Conservation (phyloP, 202 grass and related monocot genomes). For the Zizania palustris region DNA sequence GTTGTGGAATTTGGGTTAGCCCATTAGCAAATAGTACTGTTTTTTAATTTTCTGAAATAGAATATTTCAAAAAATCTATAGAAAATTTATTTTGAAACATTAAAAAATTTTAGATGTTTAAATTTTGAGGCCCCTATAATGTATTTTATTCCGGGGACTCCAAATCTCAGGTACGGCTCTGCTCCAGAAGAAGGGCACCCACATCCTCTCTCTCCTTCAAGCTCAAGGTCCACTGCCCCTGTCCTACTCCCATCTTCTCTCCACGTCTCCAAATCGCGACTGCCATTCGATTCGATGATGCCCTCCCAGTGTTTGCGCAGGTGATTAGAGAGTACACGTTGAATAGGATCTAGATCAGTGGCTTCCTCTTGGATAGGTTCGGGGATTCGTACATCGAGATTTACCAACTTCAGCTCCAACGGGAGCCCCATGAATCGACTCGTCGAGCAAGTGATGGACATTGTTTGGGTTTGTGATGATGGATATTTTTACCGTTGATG, state of each 20-base stretch:
- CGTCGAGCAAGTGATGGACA: conserved; percentile 69
- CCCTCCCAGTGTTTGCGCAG: conserved; percentile 41
- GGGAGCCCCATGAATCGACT: conserved; percentile 96
- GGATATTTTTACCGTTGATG: background rate
- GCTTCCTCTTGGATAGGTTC: conserved; percentile 90
- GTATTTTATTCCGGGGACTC: too few relatives aligned
- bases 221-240: conserved; percentile 64
- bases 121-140: too few relatives aligned
- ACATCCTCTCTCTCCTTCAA: conserved; percentile 98
- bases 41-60: too few relatives aligned
- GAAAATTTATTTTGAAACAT: too few relatives aligned
- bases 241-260: background rate
- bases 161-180: too few relatives aligned
- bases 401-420: conserved; percentile 88
- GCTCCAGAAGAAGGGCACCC: conserved; percentile 98
- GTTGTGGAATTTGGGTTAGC: too few relatives aligned
- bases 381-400: conserved; percentile 78
- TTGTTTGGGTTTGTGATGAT: background rate
- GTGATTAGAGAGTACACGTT: conserved; percentile 80
- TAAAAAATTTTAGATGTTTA: too few relatives aligned
- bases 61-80: too few relatives aligned
- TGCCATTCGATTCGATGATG: background rate
- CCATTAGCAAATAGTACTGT: too few relatives aligned
- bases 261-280: conserved; percentile 14
- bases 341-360: conserved; percentile 87